Evolutionary conservation across 768 basidiomycete genomes (phyloP).

Genomic region (Gyrodon lividus): DNA sequence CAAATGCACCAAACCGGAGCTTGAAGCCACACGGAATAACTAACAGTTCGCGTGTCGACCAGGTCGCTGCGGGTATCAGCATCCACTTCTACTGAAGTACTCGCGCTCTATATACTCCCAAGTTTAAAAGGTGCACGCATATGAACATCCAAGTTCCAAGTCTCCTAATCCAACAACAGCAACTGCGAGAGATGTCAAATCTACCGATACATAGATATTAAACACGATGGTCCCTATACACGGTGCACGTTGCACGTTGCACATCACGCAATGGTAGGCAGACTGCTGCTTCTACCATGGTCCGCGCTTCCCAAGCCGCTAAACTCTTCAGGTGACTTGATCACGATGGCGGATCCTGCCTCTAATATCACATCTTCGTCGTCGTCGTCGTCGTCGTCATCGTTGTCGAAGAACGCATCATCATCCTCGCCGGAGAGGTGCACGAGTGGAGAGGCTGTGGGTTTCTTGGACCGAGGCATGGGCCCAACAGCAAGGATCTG

Average conservation of each 20-base stretch:
- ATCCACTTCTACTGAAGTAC: neutral
- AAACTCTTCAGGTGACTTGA: slow-evolving; percentile 33
- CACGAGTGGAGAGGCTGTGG: slow-evolving; percentile 31
- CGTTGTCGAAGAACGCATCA: slow-evolving; percentile 41
- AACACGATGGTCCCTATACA: too few species aligned
- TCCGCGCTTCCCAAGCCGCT: slow-evolving; percentile 23
- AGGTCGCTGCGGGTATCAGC: too few species aligned
- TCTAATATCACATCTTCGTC: slow-evolving; percentile 76
- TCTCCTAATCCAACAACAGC: too few species aligned
- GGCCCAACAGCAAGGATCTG: slow-evolving; percentile 59
- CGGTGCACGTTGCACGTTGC: too few species aligned
- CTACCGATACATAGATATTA: slow-evolving; percentile 5
- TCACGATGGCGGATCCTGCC: slow-evolving; percentile 62
- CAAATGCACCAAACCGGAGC: too few species aligned
- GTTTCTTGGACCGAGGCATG: slow-evolving; percentile 40
- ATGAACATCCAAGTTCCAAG: too few species aligned
- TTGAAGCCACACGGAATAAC: too few species aligned
- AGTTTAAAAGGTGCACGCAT: too few species aligned
- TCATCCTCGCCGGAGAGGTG: slow-evolving; percentile 37
- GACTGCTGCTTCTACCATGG: slow-evolving; percentile 11
- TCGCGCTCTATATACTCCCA: neutral
- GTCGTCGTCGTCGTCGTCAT: slow-evolving; percentile 61
- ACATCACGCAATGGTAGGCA: slow-evolving; percentile 11
- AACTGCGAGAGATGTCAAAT: too few species aligned
- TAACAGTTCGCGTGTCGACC: too few species aligned